Percentiles rank a stretch among this genome's conserved stretches.
These are phyloP conservation scores for Neurospora sp. DNA, from an alignment of 2,329 filamentous ascomycete genomes.

Conservation along the genomic window DNA sequence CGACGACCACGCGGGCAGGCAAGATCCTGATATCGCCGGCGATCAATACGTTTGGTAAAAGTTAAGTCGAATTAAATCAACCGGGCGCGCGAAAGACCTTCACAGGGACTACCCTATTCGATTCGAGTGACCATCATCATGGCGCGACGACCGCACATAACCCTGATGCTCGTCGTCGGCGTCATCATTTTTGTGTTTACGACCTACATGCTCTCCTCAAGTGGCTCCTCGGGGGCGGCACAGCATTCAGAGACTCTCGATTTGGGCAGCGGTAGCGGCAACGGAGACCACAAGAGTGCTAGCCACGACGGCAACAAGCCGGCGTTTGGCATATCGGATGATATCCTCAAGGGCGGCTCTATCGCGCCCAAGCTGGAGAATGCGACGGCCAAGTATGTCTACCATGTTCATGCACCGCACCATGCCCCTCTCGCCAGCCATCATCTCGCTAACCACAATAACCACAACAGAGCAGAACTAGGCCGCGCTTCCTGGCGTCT, in stretches of 20 bases:
- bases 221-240: neutral
- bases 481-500: constrained; percentile 62
- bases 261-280: neutral
- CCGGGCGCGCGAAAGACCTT: neutral
- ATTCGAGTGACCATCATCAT: constrained; percentile 23
- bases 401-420: constrained; percentile 5
- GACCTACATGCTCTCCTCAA: constrained; percentile 44
- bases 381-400: constrained; percentile 61
- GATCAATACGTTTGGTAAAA: too few species aligned
- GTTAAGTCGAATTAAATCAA: neutral
- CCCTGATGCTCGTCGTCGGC: constrained; percentile 43
- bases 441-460: constrained; percentile 6
- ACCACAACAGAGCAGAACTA: constrained; percentile 44
- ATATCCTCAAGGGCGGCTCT: constrained; percentile 54
- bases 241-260: neutral
- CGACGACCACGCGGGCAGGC: neutral
- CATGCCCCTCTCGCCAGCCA: neutral
- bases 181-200: constrained; percentile 48
- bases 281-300: constrained; percentile 2
- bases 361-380: constrained; percentile 79
- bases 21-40: neutral
- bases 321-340: constrained; percentile 33
- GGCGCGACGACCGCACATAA: constrained; percentile 44
- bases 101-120: neutral
- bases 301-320: constrained; percentile 10